These are phyloP conservation scores for Balamuthia mandrillaris DNA, from an alignment of 208 protist genomes.

Conservation along the genomic window DNA sequence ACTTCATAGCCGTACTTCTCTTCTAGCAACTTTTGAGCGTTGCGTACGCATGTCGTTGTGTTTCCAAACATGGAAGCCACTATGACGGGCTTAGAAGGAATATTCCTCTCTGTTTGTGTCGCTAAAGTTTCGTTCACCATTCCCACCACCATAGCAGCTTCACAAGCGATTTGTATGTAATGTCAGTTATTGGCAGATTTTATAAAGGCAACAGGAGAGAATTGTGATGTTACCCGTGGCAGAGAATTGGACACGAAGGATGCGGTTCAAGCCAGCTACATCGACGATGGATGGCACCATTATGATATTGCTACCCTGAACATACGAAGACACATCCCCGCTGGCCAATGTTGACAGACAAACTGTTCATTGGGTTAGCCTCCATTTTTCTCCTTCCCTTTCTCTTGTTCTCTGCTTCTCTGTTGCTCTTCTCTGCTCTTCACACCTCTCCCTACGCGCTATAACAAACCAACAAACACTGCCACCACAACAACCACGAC, in stretches of 20 bases:
- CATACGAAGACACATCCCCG: background rate
- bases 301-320: background rate
- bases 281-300: constrained; percentile 1
- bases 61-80: constrained; percentile 38
- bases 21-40: background rate
- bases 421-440: background rate
- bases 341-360: constrained; percentile 19
- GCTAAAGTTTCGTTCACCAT: background rate
- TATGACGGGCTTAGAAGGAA: background rate
- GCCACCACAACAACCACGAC: background rate
- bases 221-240: background rate
- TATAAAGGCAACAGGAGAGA: no score
- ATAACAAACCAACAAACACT: background rate
- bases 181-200: no score
- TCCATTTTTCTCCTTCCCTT: no score
- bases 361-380: background rate
- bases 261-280: constrained; percentile 17
- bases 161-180: no score
- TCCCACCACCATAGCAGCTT: background rate
- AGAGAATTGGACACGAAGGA: background rate
- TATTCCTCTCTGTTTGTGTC: background rate
- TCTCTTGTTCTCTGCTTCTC: no score
- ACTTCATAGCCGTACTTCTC: constrained; percentile 32
- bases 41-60: background rate
- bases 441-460: background rate